A percentile compares a stretch with the other conserved stretches of the same genome.
Conservation (phyloP, 176 grass and related monocot species). For the Bonia amplexicaulis region DNA sequence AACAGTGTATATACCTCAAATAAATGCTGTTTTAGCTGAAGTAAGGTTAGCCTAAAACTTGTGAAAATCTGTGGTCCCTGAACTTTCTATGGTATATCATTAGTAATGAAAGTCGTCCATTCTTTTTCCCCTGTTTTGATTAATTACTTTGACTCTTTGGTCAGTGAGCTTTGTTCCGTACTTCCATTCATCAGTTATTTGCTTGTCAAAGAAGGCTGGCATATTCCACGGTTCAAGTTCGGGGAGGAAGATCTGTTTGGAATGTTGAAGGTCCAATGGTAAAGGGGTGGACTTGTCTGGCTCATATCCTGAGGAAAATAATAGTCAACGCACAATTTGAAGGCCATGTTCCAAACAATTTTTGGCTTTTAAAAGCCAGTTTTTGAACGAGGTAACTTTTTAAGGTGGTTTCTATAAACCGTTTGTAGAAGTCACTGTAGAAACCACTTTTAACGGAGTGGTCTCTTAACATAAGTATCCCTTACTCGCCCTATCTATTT, state of each 20-base stretch:
- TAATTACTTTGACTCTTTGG: not conserved
- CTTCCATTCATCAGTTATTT: not conserved
- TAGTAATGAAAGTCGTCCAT: not conserved
- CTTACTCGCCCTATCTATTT: too few species aligned
- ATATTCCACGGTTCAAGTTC: not conserved
- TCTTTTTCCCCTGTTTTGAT: too few species aligned
- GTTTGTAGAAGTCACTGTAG: too few species aligned
- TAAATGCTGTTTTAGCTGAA: slow-evolving; percentile 15
- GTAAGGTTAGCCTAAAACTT: slow-evolving; percentile 1
- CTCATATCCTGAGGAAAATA: not conserved
- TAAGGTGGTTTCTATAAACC: too few species aligned
- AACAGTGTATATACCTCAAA: slow-evolving; percentile 44
- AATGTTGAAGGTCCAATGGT: not conserved
- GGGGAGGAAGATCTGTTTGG: not conserved
- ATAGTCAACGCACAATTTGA: not conserved
- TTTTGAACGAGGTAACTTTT: too few species aligned
- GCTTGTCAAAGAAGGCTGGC: not conserved
- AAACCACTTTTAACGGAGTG: too few species aligned
- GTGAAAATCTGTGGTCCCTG: not conserved
- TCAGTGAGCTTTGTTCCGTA: not conserved
- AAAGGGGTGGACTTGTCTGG: not conserved
- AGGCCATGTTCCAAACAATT: too few species aligned
- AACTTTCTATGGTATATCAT: not conserved
- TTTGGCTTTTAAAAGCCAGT: too few species aligned
- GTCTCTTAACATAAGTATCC: too few species aligned